phyloP scores from a whole-genome alignment of 768 basidiomycete species.

The Tulasnella sp. region DNA sequence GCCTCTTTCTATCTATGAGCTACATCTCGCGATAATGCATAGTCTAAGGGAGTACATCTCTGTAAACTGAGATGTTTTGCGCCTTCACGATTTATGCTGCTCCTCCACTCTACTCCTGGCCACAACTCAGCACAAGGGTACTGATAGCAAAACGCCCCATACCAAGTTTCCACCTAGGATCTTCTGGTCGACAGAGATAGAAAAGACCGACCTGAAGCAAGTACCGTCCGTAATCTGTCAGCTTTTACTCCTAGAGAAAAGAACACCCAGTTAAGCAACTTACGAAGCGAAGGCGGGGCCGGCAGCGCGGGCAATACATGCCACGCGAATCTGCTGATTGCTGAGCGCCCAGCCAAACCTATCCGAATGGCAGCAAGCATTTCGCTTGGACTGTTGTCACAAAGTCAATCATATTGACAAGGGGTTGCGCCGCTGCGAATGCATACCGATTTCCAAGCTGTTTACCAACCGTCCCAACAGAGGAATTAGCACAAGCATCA shows the following conservation, averaged over 20 bases:
- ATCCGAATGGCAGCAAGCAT: slow-evolving; percentile 6
- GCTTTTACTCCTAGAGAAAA: background rate
- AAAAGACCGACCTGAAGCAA: slow-evolving; percentile 4
- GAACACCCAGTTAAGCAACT: background rate
- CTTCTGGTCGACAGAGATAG: slow-evolving; percentile 15
- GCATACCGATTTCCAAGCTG: background rate
- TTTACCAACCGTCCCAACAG: slow-evolving; percentile 12
- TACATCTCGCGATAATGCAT: background rate
- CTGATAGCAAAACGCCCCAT: too few relatives aligned
- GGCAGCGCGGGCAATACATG: too few relatives aligned
- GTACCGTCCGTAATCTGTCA: background rate
- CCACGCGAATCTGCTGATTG: background rate
- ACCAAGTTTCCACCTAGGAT: background rate
- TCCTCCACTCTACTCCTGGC: too few relatives aligned
- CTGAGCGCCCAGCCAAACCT: background rate
- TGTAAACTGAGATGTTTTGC: background rate
- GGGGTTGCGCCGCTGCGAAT: background rate
- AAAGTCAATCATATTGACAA: background rate
- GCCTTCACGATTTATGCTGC: background rate
- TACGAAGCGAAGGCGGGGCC: too few relatives aligned
- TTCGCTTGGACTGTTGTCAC: background rate
- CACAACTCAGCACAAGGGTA: too few relatives aligned
- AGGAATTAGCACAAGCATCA: slow-evolving; percentile 28
- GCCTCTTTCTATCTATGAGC: background rate
- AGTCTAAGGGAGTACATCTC: background rate